phyloP scores from a whole-genome alignment of 805 yeast genomes.

The Starmera dryadoides region DNA sequence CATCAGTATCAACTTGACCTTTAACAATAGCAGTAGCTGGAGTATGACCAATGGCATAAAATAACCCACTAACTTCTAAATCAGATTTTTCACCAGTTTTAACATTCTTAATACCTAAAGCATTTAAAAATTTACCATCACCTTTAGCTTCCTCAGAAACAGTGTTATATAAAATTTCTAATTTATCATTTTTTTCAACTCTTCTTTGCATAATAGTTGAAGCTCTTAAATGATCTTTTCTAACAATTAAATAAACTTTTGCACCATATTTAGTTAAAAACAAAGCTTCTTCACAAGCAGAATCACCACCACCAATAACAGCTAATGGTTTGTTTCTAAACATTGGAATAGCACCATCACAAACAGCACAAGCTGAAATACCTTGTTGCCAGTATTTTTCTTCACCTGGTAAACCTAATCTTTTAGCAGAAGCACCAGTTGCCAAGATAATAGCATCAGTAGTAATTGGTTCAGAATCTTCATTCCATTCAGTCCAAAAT shows the following conservation, averaged over 20 bases:
- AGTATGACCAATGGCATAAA: conserved; percentile 96
- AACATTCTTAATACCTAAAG: conserved; percentile 61
- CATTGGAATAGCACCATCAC: conserved; percentile 99
- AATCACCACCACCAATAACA: conserved; percentile 98
- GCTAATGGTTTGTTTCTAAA: conserved; percentile 97
- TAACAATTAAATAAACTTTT: conserved; percentile 86
- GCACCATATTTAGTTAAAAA: conserved; percentile 97
- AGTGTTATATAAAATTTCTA: conserved; percentile 84
- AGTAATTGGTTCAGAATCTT: conserved; percentile 84
- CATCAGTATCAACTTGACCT: conserved; percentile 74
- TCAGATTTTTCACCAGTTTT: conserved; percentile 63
- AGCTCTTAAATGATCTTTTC: conserved; percentile 93
- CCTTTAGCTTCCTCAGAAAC: conserved; percentile 88
- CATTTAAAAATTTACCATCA: conserved; percentile 74
- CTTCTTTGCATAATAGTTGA: conserved; percentile 96
- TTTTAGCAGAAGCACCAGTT: conserved; percentile 97
- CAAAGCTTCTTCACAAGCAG: conserved; percentile 98
- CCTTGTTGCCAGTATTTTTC: conserved; percentile 99
- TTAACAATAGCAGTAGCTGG: conserved; percentile 87
- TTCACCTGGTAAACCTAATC: conserved; percentile 92
- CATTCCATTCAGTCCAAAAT: conserved; percentile 94
- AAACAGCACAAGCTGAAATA: conserved; percentile 98
- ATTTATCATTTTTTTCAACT: conserved; percentile 73
- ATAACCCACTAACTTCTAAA: conserved; percentile 80
- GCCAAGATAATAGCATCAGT: conserved; percentile 91